Conservation (phyloP, 2,329 filamentous ascomycete genomes). For the Cadophora luteo-olivacea region DNA sequence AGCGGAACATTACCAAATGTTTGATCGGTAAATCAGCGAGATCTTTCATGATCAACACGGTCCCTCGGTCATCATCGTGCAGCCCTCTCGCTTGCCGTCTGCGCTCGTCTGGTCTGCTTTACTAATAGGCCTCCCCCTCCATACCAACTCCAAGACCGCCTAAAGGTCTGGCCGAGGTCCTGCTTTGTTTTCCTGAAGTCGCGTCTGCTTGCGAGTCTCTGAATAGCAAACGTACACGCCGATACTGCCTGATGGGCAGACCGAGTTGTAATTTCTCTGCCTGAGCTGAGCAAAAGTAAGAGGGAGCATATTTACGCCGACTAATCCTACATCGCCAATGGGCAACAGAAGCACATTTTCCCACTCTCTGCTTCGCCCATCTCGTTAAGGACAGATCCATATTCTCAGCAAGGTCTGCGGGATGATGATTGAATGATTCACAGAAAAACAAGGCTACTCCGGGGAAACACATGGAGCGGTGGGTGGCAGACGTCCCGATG, state of each 20-base stretch:
- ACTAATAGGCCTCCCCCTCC: not conserved
- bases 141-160: not conserved
- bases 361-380: conserved; percentile 2
- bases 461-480: conserved; percentile 17
- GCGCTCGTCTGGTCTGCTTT: not conserved
- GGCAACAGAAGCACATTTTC: conserved; percentile 7
- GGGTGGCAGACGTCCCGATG: conserved; percentile 5
- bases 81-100: conserved; percentile 8
- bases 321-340: conserved; percentile 2
- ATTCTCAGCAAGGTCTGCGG: conserved; percentile 4
- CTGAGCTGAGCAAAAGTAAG: conserved; percentile 24
- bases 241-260: conserved; percentile 15
- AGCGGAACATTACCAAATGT: not conserved
- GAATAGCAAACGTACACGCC: conserved; percentile 4
- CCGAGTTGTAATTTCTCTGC: conserved; percentile 22
- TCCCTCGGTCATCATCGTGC: not conserved
- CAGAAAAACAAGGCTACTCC: conserved; percentile 19
- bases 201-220: conserved; percentile 25
- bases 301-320: conserved; percentile 27
- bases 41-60: not conserved
- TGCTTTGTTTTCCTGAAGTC: conserved; percentile 11
- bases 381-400: conserved; percentile 10
- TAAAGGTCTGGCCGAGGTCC: conserved; percentile 2
- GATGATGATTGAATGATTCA: conserved; percentile 26
- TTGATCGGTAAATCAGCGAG: not conserved